phyloP scores from a whole-genome alignment of 208 protist species.

The Porcisia hertigi region DNA sequence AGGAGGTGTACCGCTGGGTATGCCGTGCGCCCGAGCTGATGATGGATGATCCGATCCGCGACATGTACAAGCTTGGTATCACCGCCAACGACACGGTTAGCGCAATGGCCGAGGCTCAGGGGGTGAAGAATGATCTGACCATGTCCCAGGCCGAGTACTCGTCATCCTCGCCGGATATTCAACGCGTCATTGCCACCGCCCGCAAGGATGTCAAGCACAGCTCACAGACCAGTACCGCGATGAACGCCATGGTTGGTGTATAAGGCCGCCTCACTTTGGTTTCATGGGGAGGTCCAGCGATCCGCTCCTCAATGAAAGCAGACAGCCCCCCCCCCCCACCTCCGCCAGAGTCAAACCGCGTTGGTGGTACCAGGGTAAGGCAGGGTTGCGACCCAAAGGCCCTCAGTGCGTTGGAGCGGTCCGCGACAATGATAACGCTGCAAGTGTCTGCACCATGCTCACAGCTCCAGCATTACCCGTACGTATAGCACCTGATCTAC shows the following conservation, averaged over 20 bases:
- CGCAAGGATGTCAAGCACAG: conserved; percentile 55
- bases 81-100: conserved; percentile 71
- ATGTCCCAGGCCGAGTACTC: conserved; percentile 41
- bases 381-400: no score
- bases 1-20: conserved; percentile 78
- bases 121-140: conserved; percentile 60
- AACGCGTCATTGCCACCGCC: conserved; percentile 38
- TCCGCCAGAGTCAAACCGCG: no score
- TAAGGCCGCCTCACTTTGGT: not conserved
- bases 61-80: conserved; percentile 63
- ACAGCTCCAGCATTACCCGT: no score
- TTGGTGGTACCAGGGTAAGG: no score
- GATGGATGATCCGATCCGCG: conserved; percentile 62
- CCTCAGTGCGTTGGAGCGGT: no score
- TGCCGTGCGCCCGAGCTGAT: conserved; percentile 71
- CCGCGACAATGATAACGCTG: no score
- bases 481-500: no score
- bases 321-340: not conserved
- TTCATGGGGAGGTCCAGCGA: no score
- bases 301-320: not conserved
- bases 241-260: conserved; percentile 17
- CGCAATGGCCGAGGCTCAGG: conserved; percentile 68
- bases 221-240: conserved; percentile 26
- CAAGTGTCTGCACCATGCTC: no score
- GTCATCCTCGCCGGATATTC: conserved; percentile 46